phyloP scores from a whole-genome alignment of 345 rosid genomes.

The Jatropha curcas region DNA sequence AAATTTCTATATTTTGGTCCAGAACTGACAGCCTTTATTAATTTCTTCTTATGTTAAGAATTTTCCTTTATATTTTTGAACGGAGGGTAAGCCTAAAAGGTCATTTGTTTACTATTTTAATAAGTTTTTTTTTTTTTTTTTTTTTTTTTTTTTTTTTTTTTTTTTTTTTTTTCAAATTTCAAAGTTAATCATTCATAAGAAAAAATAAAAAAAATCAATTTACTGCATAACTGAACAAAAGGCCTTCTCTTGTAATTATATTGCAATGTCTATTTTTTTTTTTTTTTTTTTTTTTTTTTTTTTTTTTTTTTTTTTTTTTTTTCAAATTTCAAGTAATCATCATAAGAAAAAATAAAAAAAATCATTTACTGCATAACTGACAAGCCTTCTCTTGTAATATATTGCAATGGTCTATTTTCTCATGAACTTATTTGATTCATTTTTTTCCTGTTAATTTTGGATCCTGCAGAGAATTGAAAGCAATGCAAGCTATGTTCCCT shows the following conservation, averaged over 20 bases:
- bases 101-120: not conserved
- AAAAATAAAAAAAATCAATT: too few relatives aligned
- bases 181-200: too few relatives aligned
- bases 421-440: slow-evolving; percentile 4
- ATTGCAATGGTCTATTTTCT: not conserved
- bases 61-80: not conserved
- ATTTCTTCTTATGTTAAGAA: too few relatives aligned
- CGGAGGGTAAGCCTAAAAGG: not conserved
- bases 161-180: too few relatives aligned
- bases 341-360: not conserved
- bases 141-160: too few relatives aligned
- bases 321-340: not conserved
- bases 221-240: too few relatives aligned
- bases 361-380: not conserved
- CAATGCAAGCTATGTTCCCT: slow-evolving; percentile 58
- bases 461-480: slow-evolving; percentile 69
- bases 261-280: too few relatives aligned
- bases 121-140: not conserved
- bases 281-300: not conserved
- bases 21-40: too few relatives aligned
- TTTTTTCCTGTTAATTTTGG: not conserved
- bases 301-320: not conserved
- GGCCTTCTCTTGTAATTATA: too few relatives aligned
- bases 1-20: too few relatives aligned
- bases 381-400: not conserved